phyloP scores from a whole-genome alignment of 345 rosid genomes.

The Dovyalis caffra region DNA sequence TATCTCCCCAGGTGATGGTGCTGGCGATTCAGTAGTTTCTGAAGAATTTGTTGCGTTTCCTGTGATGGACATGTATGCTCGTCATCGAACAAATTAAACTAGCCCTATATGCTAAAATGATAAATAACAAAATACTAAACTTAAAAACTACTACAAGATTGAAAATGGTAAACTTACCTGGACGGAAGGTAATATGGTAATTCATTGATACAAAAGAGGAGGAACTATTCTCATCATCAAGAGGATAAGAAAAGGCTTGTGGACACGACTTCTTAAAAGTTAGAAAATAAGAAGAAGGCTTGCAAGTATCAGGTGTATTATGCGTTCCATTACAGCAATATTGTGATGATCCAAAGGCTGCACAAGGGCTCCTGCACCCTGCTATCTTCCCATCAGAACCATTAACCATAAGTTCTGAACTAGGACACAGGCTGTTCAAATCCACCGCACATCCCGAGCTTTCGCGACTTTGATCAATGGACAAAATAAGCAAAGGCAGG shows the following conservation, averaged over 20 bases:
- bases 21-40: no score
- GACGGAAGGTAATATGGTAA: no score
- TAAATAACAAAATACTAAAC: no score
- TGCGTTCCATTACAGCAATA: conserved; percentile 79
- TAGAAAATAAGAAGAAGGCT: neutral
- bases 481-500: conserved; percentile 68
- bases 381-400: conserved; percentile 39
- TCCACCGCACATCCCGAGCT: conserved; percentile 72
- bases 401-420: conserved; percentile 62
- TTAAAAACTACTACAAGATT: no score
- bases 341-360: conserved; percentile 63
- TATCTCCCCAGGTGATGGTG: no score
- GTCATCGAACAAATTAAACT: neutral
- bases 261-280: neutral
- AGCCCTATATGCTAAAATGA: neutral
- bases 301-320: conserved; percentile 66
- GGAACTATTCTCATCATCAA: no score
- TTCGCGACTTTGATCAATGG: conserved; percentile 58
- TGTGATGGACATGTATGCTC: no score
- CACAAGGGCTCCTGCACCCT: conserved; percentile 95
- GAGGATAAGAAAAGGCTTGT: no score
- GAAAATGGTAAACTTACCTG: no score
- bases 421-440: conserved; percentile 69
- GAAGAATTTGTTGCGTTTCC: no score
- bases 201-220: no score